Base-by-base conservation (phyloP, 2,329 filamentous ascomycete genomes). In the Diaporthe nobilis region DNA sequence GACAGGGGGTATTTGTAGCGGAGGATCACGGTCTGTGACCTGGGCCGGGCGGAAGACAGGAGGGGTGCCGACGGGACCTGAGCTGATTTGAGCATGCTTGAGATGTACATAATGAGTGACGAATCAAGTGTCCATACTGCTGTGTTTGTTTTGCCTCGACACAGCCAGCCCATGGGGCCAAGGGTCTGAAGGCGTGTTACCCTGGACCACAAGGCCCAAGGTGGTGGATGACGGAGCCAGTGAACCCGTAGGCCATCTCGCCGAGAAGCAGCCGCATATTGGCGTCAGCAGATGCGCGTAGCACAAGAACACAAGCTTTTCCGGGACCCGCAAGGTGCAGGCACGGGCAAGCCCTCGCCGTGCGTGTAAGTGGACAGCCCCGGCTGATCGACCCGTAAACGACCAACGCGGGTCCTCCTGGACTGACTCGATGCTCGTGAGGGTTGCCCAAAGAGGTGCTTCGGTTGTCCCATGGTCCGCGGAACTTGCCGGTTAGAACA, bases 71-170 rank as follows among this genome's bases (percentile, higher is more conserved):
- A 39, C 12, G 12, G 22, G 7, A 20, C 2, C 0, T 28, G 42
- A 28, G 10, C 13, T 17, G 31, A 3, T 51, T 53, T 5, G 28
- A 13, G 20, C 31, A 51, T 20, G 63, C 20, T 53, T 68, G 12
- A 15, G 22, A 68, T 68, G 63, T 68, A 68, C 63, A 68, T 68
- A 51, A 51, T 68, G 44, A 68, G 12, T 39, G 8, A 51, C 22
- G 28, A 68, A 39, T 25, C 44, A 37, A 37, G 22, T 68, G 63
- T 20, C 25, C 44, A 47, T 31, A 31, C 5, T 51, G 20, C 1
- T 37, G 20, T 68, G 25, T 34, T 10, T 9, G 22, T 1, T 17
- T 1, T 68, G 28, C 13, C 20, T 37, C 7, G 9, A n/a, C 31
- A 9, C 2, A 39, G 2, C 47, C 28, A 39, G 34, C 57, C 12